These are phyloP conservation scores for Lithohypha guttulata DNA, from an alignment of 2,329 filamentous ascomycete genomes.

Conservation along the genomic window DNA sequence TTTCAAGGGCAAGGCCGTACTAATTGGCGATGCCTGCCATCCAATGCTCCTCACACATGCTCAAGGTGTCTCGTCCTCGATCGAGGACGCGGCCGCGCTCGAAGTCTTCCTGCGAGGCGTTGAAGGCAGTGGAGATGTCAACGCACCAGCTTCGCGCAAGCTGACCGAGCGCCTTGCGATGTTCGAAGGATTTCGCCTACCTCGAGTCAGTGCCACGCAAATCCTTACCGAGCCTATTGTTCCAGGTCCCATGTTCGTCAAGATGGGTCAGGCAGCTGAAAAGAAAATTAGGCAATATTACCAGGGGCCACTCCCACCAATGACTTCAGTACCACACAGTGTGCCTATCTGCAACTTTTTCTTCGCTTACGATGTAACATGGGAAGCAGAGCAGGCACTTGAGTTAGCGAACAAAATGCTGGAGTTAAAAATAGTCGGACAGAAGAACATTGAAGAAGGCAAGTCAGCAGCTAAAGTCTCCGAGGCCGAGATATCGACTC, in stretches of 20 bases:
- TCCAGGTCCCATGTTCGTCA: constrained; percentile 18
- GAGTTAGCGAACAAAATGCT: constrained; percentile 1
- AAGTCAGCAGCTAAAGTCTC: too few relatives aligned
- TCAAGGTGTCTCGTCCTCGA: constrained; percentile 20
- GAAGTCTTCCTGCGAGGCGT: constrained; percentile 19
- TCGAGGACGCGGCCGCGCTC: constrained; percentile 21
- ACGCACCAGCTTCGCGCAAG: constrained; percentile 12
- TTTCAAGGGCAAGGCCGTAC: constrained; percentile 42
- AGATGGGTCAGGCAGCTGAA: constrained; percentile 19
- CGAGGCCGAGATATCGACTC: too few relatives aligned
- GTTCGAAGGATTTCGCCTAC: constrained; percentile 18
- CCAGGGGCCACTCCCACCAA: constrained; percentile 19
- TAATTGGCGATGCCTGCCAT: constrained; percentile 50
- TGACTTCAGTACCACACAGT: constrained; percentile 18
- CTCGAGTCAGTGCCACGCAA: constrained; percentile 19
- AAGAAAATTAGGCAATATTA: constrained; percentile 20
- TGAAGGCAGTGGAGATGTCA: constrained; percentile 10
- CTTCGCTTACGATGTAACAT: constrained; percentile 20
- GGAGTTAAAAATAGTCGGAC: too few relatives aligned
- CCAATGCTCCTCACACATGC: constrained; percentile 22
- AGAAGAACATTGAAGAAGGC: too few relatives aligned
- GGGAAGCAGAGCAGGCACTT: constrained; percentile 14
- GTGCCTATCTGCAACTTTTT: constrained; percentile 21
- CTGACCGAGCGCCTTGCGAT: constrained; percentile 16
- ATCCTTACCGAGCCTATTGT: constrained; percentile 21